Conservation (phyloP, 345 rosid species). For the Physaria fendleri region DNA sequence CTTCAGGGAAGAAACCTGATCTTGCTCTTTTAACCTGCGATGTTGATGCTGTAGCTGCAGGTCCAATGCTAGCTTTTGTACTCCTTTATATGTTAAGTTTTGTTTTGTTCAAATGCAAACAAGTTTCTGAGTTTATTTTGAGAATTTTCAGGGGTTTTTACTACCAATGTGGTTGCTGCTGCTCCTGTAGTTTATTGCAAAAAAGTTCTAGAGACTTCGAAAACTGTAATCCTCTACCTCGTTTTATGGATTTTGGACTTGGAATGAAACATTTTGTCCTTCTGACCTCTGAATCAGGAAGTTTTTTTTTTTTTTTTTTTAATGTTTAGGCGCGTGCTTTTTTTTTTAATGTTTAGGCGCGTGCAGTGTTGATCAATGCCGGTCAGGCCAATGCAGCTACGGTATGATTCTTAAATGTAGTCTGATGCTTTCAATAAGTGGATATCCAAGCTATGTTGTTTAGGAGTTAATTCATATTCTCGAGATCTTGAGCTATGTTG, state of each 20-base stretch:
- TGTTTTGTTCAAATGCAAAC: neutral
- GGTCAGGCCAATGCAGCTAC: conserved; percentile 99
- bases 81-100: neutral
- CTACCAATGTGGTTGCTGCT: conserved; percentile 83
- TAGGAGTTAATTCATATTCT: neutral
- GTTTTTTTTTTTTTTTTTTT: neutral
- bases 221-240: conserved; percentile 38
- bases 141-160: conserved; percentile 56
- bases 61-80: conserved; percentile 9
- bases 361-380: conserved; percentile 89
- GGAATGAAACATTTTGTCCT: neutral
- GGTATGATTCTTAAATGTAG: conserved; percentile 40
- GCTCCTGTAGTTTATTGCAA: conserved; percentile 89
- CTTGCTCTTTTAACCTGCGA: conserved; percentile 85
- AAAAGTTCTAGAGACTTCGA: conserved; percentile 41
- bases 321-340: conserved; percentile 65
- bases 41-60: conserved; percentile 77
- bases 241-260: neutral
- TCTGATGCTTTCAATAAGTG: neutral
- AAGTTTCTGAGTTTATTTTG: neutral
- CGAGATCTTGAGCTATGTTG: neutral
- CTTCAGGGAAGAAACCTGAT: conserved; percentile 83
- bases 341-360: conserved; percentile 42
- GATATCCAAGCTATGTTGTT: neutral
- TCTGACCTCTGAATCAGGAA: neutral